Evolutionary conservation across 495 filamentous ascomycete genomes (phyloP), one percentile per base, ranked within the genome.

Genomic region (Parachaetomium inaequale): DNA sequence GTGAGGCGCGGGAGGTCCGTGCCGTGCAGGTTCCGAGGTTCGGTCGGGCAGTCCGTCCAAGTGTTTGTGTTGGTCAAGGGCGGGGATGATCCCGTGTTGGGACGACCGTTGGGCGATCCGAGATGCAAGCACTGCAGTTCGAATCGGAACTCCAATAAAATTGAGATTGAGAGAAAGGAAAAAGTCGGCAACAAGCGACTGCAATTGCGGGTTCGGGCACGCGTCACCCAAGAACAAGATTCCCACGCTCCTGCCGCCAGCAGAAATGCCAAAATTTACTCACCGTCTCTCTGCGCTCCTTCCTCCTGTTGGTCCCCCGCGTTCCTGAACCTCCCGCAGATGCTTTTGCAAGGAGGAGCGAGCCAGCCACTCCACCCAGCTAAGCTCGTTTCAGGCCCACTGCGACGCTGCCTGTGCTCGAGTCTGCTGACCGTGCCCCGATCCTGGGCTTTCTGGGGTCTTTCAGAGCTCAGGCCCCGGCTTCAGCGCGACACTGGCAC

Each of bases 311-410:
- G 50, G n/a, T 1, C 45, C 45, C 45, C 45, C 21, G 23, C 45
- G 42, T 46, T 23, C 42, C 19, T n/a, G n/a, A 23, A 23, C 5
- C 42, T 15, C 7, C 3, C 19, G 25, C 32, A 38, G 32, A 25
- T 31, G 25, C 54, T 52, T 52, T 52, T 52, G 19, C 32, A 38
- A 7, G 51, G 3, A 54, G 19, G 25, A 32, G 1, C 19, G 46
- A n/a, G 40, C 19, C 4, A 29, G 14, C 12, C 11, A 25, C 53
- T 55, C 65, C 65, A 62, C 58, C n/a, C 47, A n/a, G 32, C 65
- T 67, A 62, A 47, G 51, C 62, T 62, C 45, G 61, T 64, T 67
- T 64, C 58, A 62, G 53, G 46, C 17, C 38, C 8, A 14, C 23
- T 57, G 46, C 61, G n/a, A 45, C 50, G 52, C 17, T 47, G 12